Evolutionary conservation across 2,329 filamentous ascomycete genomes (phyloP).

Genomic region (Mycosphaerella sp.): DNA sequence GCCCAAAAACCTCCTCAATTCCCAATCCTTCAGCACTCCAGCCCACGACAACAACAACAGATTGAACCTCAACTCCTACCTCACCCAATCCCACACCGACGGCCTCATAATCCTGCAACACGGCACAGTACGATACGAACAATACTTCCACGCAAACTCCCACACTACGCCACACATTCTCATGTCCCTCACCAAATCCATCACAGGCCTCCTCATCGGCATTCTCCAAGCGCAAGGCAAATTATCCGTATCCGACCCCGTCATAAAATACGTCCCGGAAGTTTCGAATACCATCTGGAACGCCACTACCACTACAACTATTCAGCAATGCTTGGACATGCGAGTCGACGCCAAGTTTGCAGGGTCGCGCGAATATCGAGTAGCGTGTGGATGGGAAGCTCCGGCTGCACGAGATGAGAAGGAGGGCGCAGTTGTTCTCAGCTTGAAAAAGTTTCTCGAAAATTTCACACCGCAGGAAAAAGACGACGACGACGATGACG

Average conservation of each 20-base stretch:
- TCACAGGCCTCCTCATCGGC: slow-evolving; percentile 21
- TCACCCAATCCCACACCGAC: slow-evolving; percentile 19
- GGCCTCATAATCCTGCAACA: slow-evolving; percentile 24
- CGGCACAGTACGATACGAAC: slow-evolving; percentile 20
- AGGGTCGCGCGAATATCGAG: slow-evolving; percentile 21
- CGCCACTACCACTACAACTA: slow-evolving; percentile 17
- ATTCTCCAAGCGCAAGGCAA: slow-evolving; percentile 20
- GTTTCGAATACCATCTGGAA: slow-evolving; percentile 14
- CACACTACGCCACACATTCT: slow-evolving; percentile 22
- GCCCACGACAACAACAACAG: slow-evolving; percentile 6
- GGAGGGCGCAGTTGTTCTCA: slow-evolving; percentile 8
- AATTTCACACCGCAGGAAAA: slow-evolving; percentile 14
- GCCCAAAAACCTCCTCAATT: neutral
- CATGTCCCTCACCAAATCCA: slow-evolving; percentile 26
- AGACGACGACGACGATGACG: too few species aligned
- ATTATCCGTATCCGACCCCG: slow-evolving; percentile 15
- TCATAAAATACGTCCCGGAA: slow-evolving; percentile 23
- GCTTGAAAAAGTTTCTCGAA: slow-evolving; percentile 21
- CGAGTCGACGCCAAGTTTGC: slow-evolving; percentile 20
- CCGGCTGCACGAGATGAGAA: slow-evolving; percentile 11
- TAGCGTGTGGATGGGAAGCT: slow-evolving; percentile 20
- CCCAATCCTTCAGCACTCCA: slow-evolving; percentile 17
- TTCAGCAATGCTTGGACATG: slow-evolving; percentile 26
- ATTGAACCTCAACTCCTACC: slow-evolving; percentile 14
- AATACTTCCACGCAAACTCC: slow-evolving; percentile 21